A percentile compares a stretch with the other conserved stretches of the same genome.
Evolutionary conservation across 2,329 filamentous ascomycete genomes (phyloP).

Genomic region (Sporothrix globosa): DNA sequence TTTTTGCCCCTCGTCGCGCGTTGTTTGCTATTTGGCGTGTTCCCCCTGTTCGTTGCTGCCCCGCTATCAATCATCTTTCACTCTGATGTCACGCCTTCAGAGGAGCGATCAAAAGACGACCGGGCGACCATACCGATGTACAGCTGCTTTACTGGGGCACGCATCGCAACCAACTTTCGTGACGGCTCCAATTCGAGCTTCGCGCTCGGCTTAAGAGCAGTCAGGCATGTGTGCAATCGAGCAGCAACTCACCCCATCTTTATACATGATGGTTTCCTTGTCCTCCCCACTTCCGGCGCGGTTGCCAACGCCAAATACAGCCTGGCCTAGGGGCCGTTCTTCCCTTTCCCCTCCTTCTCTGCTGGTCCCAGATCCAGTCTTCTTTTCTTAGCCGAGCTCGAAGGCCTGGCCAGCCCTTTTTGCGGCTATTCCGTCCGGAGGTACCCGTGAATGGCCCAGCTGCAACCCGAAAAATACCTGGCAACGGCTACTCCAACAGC

Average conservation of each 20-base stretch:
- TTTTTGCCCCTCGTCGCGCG: conserved; percentile 9
- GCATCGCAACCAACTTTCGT: conserved; percentile 14
- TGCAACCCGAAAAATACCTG: conserved; percentile 31
- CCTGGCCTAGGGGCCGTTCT: conserved; percentile 6
- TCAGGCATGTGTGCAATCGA: background rate
- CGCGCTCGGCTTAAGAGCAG: conserved; percentile 14
- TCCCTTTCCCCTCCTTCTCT: conserved; percentile 20
- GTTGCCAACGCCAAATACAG: conserved; percentile 19
- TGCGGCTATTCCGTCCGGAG: conserved; percentile 33
- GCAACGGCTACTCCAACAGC: conserved; percentile 14
- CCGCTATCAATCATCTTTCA: conserved; percentile 13
- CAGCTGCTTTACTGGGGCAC: background rate
- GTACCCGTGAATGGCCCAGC: conserved; percentile 30
- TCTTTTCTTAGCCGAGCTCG: conserved; percentile 26
- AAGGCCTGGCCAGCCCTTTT: conserved; percentile 28
- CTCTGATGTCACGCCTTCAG: background rate
- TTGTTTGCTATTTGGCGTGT: background rate
- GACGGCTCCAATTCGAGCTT: conserved; percentile 17
- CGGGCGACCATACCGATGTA: background rate
- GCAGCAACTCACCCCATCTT: conserved; percentile 22
- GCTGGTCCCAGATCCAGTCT: conserved; percentile 20
- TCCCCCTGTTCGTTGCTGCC: conserved; percentile 14
- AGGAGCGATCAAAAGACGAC: background rate
- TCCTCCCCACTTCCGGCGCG: conserved; percentile 19
- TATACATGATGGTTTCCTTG: background rate